Percentiles rank a stretch among this genome's conserved stretches.
These are phyloP conservation scores for Rutidosis leptorrhynchoides DNA, from an alignment of 129 eudicot species.

Conservation along the genomic window DNA sequence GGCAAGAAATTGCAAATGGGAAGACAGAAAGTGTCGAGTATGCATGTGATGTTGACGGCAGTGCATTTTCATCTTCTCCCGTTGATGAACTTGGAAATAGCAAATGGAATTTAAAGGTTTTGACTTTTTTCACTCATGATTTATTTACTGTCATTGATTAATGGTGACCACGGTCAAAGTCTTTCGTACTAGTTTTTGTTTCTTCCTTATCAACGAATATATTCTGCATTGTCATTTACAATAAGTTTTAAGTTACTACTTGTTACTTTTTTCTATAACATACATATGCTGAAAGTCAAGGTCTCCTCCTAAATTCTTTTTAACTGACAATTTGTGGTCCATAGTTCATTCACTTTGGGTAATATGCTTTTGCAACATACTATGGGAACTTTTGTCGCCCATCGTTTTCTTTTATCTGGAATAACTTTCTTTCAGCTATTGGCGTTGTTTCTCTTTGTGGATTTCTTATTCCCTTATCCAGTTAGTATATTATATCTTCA, in stretches of 20 bases:
- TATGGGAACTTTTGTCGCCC: background rate
- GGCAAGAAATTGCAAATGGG: conserved; percentile 91
- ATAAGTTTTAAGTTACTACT: background rate
- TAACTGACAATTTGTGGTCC: conserved; percentile 12
- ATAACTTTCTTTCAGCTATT: background rate
- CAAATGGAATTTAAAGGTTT: conserved; percentile 96
- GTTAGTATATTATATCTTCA: background rate
- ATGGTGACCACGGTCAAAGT: background rate
- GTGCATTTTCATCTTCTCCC: conserved; percentile 95
- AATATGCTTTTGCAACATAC: too few relatives aligned
- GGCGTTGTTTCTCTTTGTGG: background rate
- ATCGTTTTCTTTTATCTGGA: background rate
- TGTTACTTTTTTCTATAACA: too few relatives aligned
- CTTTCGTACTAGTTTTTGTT: background rate
- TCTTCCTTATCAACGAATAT: background rate
- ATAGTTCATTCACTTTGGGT: conserved; percentile 1
- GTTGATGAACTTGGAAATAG: conserved; percentile 86
- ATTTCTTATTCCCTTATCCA: background rate
- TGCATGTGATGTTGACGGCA: conserved; percentile 99
- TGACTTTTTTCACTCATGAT: conserved; percentile 8
- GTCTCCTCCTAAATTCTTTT: background rate
- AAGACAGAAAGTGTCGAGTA: conserved; percentile 89
- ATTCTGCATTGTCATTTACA: background rate
- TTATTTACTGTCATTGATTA: background rate
- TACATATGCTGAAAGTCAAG: background rate